Base-by-base conservation (phyloP, 805 yeast species). In the Cyberlindnera nakhonratchasimensis region DNA sequence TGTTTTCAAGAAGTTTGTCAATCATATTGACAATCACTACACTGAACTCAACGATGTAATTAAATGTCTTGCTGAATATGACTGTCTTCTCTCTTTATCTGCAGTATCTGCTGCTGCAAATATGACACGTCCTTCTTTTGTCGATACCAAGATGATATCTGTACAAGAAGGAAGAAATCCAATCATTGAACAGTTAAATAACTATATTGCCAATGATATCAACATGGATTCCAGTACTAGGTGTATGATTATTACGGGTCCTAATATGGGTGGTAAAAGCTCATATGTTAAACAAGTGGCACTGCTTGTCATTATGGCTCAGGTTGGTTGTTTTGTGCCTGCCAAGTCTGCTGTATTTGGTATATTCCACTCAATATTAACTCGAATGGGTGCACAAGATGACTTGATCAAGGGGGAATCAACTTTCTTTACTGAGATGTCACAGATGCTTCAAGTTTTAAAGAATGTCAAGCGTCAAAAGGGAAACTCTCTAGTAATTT, bases 361-460 rank as follows among this genome's bases (percentile, higher is more conserved):
- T 11, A 69, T 93, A 5, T 88, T 90, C 49, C 96, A 89, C 62
- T 86, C 96, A 2, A 83, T 93, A 5, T 72, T 91, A 45, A 95
- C 98, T 5, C 79, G 99, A 56, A 96, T 93, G 36, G 99, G 99
- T 6, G 97, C 99, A 3, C 93, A 96, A 9, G 99, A 93, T 62
- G 90, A 96, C 3, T 96, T 93, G 62, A 72, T 93, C 53, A 88
- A 89, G 63, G 99, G 99, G 13, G 87, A 93, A 24, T 89, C 97
- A 2, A 93, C 99, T 0, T 93, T 93, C 55, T 85, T 82, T 81
- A 84, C 95, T 20, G 99, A 93, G 62, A 89, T 93, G 97, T 72
- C 88, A 35, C 99, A 93, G 58, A 86, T 96, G 42, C 79, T 95
- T 1, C 78, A 88, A 3, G 90, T 93, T 44, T 66, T 93, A 39